A percentile compares a stretch with the other conserved stretches of the same genome.
Evolutionary conservation across 257 asterid genomes (phyloP).

Genomic region (Salvia rosmarinus): DNA sequence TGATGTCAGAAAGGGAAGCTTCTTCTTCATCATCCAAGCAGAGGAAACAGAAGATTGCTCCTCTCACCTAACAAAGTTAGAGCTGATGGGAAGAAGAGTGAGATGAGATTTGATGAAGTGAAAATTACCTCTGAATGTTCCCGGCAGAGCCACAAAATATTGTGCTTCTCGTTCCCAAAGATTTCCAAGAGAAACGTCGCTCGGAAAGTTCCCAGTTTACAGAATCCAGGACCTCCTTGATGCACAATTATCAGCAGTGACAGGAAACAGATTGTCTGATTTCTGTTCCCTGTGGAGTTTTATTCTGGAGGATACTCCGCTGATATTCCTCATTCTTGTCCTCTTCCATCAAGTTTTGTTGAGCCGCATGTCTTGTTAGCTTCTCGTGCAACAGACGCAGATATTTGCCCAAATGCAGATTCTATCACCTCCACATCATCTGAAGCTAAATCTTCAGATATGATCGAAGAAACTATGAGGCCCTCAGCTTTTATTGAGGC

Average conservation of each 20-base stretch:
- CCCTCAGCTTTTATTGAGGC: conserved; percentile 41
- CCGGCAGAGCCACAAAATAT: conserved; percentile 45
- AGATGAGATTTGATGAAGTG: conserved; percentile 37
- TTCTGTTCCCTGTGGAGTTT: conserved; percentile 53
- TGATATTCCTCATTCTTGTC: conserved; percentile 63
- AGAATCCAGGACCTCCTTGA: conserved; percentile 53
- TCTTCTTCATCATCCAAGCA: conserved; percentile 37
- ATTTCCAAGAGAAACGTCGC: conserved; percentile 41
- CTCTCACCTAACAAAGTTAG: conserved; percentile 36
- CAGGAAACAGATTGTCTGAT: conserved; percentile 50
- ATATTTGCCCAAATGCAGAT: conserved; percentile 38
- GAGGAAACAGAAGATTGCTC: conserved; percentile 35
- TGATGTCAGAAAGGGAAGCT: conserved; percentile 38
- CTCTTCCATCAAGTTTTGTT: conserved; percentile 50
- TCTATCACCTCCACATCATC: conserved; percentile 37
- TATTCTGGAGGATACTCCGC: conserved; percentile 40
- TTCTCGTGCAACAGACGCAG: conserved; percentile 40
- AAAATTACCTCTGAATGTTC: conserved; percentile 35
- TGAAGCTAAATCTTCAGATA: conserved; percentile 36
- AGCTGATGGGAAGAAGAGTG: conserved; percentile 38
- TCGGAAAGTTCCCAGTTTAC: conserved; percentile 49
- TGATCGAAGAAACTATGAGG: conserved; percentile 38
- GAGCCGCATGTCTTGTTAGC: conserved; percentile 31
- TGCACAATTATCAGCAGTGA: conserved; percentile 44
- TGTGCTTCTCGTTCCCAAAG: conserved; percentile 51